phyloP scores from a whole-genome alignment of 345 rosid genomes.

The Linum lewisii region DNA sequence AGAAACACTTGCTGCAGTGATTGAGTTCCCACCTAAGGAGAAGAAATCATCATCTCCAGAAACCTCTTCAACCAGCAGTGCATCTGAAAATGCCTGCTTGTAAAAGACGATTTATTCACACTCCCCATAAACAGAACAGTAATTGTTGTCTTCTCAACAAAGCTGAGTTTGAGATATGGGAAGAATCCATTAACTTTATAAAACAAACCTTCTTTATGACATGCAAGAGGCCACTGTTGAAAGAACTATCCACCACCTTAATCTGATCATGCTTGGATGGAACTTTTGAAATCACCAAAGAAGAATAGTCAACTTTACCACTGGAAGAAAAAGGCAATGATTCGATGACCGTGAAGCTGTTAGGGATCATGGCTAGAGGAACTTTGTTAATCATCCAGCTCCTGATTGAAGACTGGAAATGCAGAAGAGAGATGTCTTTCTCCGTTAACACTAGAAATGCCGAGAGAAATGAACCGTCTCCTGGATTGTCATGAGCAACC shows the following conservation, averaged over 20 bases:
- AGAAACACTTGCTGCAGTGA: slow-evolving; percentile 79
- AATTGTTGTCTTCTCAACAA: slow-evolving; percentile 3
- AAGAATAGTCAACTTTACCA: slow-evolving; percentile 81
- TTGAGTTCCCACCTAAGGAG: slow-evolving; percentile 76
- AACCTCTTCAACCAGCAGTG: slow-evolving; percentile 58
- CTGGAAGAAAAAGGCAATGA: slow-evolving; percentile 58
- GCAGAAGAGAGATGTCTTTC: slow-evolving; percentile 29
- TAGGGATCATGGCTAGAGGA: slow-evolving; percentile 73
- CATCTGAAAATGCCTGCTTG: slow-evolving; percentile 66
- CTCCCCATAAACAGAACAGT: background rate
- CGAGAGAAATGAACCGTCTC: slow-evolving; percentile 31
- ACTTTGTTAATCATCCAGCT: slow-evolving; percentile 56
- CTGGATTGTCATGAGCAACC: slow-evolving; percentile 29
- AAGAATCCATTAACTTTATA: no score
- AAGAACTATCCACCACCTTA: slow-evolving; percentile 19
- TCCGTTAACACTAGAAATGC: slow-evolving; percentile 50
- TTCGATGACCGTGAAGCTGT: slow-evolving; percentile 35
- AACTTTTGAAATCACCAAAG: slow-evolving; percentile 30
- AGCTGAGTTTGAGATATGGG: background rate
- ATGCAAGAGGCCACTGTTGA: slow-evolving; percentile 30
- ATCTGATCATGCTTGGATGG: slow-evolving; percentile 18
- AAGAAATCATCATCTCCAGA: slow-evolving; percentile 73
- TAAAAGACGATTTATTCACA: background rate
- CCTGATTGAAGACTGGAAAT: slow-evolving; percentile 33
- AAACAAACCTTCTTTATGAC: slow-evolving; percentile 59